A percentile compares a stretch with the other conserved stretches of the same genome.
Evolutionary conservation across 176 grass and related monocot species (phyloP).

Genomic region (Bonia amplexicaulis): DNA sequence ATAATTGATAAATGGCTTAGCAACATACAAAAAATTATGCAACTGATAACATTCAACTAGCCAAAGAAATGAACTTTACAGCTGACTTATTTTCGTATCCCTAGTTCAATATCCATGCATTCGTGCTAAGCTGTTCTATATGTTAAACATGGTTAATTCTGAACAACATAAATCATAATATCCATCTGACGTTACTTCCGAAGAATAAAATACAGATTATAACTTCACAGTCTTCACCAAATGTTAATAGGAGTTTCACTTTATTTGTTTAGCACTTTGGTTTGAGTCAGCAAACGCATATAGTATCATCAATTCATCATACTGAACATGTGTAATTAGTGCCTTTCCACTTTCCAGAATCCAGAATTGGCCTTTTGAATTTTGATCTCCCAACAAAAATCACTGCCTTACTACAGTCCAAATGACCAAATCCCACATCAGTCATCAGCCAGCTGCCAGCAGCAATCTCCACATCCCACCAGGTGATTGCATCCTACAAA

Average conservation of each 20-base stretch:
- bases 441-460: too few relatives aligned
- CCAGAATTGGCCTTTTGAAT: too few relatives aligned
- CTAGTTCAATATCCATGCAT: neutral
- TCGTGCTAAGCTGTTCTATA: neutral
- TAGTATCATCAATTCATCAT: too few relatives aligned
- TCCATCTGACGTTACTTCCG: neutral
- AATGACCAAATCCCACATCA: too few relatives aligned
- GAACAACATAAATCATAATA: slow-evolving; percentile 9
- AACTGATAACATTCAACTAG: neutral
- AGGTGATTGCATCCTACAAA: too few relatives aligned
- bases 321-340: too few relatives aligned
- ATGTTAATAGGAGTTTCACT: slow-evolving; percentile 12
- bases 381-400: too few relatives aligned
- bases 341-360: too few relatives aligned
- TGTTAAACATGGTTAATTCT: slow-evolving; percentile 5
- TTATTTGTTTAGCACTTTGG: slow-evolving; percentile 13
- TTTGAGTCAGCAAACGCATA: neutral
- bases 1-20: neutral
- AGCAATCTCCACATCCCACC: too few relatives aligned
- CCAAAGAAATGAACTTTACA: slow-evolving; percentile 6
- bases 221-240: neutral
- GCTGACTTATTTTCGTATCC: neutral
- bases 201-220: neutral
- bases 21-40: neutral
- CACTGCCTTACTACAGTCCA: too few relatives aligned